Base-by-base conservation (phyloP, 371 early-diverging fungal genomes). In the Mucor racemosus region DNA sequence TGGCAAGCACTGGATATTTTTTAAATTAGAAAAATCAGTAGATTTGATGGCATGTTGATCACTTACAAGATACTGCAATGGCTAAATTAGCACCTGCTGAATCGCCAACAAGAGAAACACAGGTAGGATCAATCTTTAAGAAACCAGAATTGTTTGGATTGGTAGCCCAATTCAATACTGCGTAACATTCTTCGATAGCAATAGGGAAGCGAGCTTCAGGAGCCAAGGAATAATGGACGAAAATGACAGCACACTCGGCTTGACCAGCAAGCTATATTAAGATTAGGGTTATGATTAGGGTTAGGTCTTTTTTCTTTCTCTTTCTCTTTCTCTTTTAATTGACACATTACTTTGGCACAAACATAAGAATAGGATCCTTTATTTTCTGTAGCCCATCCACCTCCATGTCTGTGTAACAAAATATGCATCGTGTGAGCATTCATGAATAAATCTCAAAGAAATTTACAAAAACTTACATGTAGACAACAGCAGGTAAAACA, bases 131-230 rank as follows among this genome's bases (percentile, higher is more conserved):
- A 9, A 71, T 46, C 9, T 54, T 59, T 34, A 66, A n/a, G 13
- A 35, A 33, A 5, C n/a, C 44, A 9, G 44, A 7, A 48, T 66
- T 60, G 11, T 39, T 58, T 5, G 66, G 53, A 31, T 66, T 58
- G 1, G 59, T 54, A 4, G 46, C 44, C 66, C 67, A 71, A 44
- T 41, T 13, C 5, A 67, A 58, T 0, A 75, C 74, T 33, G 60
- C 54, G 34, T 75, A 58, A 34, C 75, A 75, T 53, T 79, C 73
- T 11, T 79, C 66, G 2, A 73, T 26, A 10, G 75, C 76, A 19
- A 58, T 59, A 4, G 80, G 80, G 41, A 63, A 79, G 4, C 53
- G 65, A 4, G 44, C 65, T 50, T 76, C 80, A 9, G 80, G 77
- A 41, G 72, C 72, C 1, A 77, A 40, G 36, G 67, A 53, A 31